Evolutionary conservation across 192 early-diverging fungal species (phyloP).

Genomic region (Coemansia sp.): DNA sequence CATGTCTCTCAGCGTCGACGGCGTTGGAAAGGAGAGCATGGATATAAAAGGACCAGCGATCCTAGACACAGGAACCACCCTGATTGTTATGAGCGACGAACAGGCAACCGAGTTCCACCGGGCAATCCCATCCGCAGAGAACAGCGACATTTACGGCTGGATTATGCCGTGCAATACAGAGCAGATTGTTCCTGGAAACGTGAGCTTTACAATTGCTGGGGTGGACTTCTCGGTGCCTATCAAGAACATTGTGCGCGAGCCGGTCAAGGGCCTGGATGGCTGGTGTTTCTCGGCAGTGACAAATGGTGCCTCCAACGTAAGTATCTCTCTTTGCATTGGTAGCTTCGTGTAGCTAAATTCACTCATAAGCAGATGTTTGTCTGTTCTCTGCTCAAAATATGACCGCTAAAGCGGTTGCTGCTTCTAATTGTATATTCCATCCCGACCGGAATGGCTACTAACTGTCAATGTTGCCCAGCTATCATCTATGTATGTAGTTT

Average conservation of each 20-base stretch:
- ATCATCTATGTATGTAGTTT: slow-evolving; percentile 26
- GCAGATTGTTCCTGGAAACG: slow-evolving; percentile 44
- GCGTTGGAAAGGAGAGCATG: slow-evolving; percentile 37
- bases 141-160: slow-evolving; percentile 55
- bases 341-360: too few species aligned
- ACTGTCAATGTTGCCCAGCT: neutral
- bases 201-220: slow-evolving; percentile 48
- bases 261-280: slow-evolving; percentile 50
- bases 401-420: too few species aligned
- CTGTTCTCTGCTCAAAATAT: too few species aligned
- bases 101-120: slow-evolving; percentile 59
- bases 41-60: slow-evolving; percentile 54
- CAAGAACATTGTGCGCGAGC: slow-evolving; percentile 50
- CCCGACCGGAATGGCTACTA: too few species aligned
- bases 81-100: slow-evolving; percentile 59
- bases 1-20: slow-evolving; percentile 33
- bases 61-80: slow-evolving; percentile 66
- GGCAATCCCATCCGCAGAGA: slow-evolving; percentile 47
- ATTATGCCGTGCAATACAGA: slow-evolving; percentile 55
- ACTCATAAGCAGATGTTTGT: too few species aligned
- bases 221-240: slow-evolving; percentile 46
- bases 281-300: slow-evolving; percentile 57
- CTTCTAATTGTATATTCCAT: too few species aligned
- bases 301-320: slow-evolving; percentile 49
- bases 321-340: too few species aligned